These are phyloP conservation scores for Fusarium marasasianum DNA, from an alignment of 2,329 filamentous ascomycete species.

Conservation along the genomic window DNA sequence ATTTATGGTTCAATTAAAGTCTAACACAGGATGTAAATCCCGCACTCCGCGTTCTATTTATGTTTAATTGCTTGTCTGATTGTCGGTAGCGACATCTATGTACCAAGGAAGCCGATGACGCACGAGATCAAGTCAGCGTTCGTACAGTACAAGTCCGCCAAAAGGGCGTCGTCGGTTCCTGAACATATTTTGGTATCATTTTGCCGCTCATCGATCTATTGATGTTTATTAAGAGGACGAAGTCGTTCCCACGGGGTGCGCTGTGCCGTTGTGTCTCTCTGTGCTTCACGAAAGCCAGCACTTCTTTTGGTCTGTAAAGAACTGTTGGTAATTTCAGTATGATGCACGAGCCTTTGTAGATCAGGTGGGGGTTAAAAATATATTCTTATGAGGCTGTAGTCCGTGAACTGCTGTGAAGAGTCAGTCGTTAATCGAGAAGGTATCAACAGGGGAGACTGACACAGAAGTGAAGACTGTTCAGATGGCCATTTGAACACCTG, in stretches of 20 bases:
- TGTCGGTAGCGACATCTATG: accelerated
- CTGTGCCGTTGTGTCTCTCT: not conserved
- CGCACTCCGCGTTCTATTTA: not conserved
- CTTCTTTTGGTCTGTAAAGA: no score
- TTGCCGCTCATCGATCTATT: not conserved
- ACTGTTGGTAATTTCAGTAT: no score
- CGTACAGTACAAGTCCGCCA: not conserved
- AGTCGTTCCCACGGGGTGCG: not conserved
- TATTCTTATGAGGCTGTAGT: not conserved
- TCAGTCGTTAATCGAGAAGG: not conserved
- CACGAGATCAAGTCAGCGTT: not conserved
- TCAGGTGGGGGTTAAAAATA: no score
- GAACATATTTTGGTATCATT: accelerated
- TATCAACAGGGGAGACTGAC: not conserved
- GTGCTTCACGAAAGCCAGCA: no score
- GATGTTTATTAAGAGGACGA: not conserved
- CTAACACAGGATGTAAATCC: not conserved
- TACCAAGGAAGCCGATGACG: not conserved
- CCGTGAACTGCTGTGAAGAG: not conserved
- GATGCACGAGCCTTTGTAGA: no score
- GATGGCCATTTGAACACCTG: not conserved
- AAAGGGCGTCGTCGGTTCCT: not conserved
- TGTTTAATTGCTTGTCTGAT: not conserved
- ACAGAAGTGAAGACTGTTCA: not conserved
- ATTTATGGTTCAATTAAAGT: not conserved